Base-by-base conservation (phyloP, 2,329 filamentous ascomycete species). In the Lasiodiplodia hormozganensis region DNA sequence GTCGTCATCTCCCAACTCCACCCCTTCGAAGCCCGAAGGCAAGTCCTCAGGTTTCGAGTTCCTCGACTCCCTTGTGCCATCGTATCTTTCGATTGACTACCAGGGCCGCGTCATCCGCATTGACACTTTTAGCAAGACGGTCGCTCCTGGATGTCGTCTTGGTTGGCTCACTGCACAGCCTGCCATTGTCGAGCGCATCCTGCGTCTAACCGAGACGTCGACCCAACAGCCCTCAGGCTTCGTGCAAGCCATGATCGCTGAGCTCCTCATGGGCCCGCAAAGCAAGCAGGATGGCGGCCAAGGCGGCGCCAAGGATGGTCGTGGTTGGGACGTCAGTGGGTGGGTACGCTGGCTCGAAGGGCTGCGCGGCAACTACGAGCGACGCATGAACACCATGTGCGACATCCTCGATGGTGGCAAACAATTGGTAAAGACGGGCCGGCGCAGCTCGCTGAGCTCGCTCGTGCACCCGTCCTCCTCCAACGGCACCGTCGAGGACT, bases 261-360 rank as follows among this genome's bases (percentile, higher is more conserved):
- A 93, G 78, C 83, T 94, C 18, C 78, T 97, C 73, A 88, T 96
- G 74, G 92, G 92, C 0, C 87, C 90, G 2, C 87, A 90, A 72
- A 82, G 86, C 51, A 81, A 85, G 2, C 82, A 84, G 3, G 78
- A 82, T n/a, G 76, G 82, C 73, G 71, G 80, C 70, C 74, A 81
- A 34, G 73, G 83, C 76, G 81, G 86, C 28, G 81, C 85, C 2
- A 78, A 79, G 47, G 81, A 84, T 69, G 85, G 87, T 49, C 82
- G 84, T 56, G 85, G 91, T 69, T 97, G 94, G 94, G 86, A 92
- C 74, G 88, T 90, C 71, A 89, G 90, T 70, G 94, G 94, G 71
- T 97, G 93, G 93, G 90, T 97, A 16, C 90, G 92, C 72, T 97
- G 94, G 94, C 88, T 97, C 28, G 91, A 90, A 70, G 93, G 94